Conservation (phyloP, 108 stramenopile species). For the Nitzschia palea region DNA sequence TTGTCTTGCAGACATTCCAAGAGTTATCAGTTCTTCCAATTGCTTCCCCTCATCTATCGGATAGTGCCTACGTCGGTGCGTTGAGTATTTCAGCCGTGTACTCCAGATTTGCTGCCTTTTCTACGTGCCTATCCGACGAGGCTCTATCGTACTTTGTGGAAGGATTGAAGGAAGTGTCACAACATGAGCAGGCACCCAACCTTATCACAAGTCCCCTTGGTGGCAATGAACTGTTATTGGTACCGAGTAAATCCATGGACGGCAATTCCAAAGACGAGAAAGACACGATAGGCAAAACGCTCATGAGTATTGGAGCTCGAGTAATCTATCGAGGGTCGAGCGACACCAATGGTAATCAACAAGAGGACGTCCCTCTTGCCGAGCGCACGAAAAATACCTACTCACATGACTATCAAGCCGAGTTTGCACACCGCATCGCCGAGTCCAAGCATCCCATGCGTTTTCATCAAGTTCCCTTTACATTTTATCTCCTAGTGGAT, state of each 20-base stretch:
- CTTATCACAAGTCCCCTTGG: slow-evolving; percentile 12
- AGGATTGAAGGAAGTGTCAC: slow-evolving; percentile 53
- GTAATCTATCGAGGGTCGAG: slow-evolving; percentile 54
- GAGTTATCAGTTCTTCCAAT: slow-evolving; percentile 64
- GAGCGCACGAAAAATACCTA: slow-evolving; percentile 53
- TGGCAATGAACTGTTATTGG: slow-evolving; percentile 1
- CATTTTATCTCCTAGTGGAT: slow-evolving; percentile 57
- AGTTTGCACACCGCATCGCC: slow-evolving; percentile 40
- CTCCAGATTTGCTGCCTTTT: slow-evolving; percentile 64
- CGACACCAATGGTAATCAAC: slow-evolving; percentile 15
- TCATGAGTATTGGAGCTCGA: slow-evolving; percentile 77
- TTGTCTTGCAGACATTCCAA: slow-evolving; percentile 77
- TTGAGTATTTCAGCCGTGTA: slow-evolving; percentile 59
- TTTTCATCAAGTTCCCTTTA: slow-evolving; percentile 52
- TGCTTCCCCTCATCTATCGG: slow-evolving; percentile 66
- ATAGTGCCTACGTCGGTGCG: slow-evolving; percentile 50
- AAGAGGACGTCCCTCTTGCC: slow-evolving; percentile 33
- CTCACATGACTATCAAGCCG: slow-evolving; percentile 53
- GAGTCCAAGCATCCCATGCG: slow-evolving; percentile 51
- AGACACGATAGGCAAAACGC: slow-evolving; percentile 59
- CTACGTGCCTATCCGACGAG: slow-evolving; percentile 64
- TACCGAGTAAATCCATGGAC: slow-evolving; percentile 17
- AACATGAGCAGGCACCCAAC: slow-evolving; percentile 25
- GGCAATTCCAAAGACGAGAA: slow-evolving; percentile 14
- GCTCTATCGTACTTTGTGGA: slow-evolving; percentile 51